Evolutionary conservation across 306 rosid genomes (phyloP).

Genomic region (Astragalus membranaceus): DNA sequence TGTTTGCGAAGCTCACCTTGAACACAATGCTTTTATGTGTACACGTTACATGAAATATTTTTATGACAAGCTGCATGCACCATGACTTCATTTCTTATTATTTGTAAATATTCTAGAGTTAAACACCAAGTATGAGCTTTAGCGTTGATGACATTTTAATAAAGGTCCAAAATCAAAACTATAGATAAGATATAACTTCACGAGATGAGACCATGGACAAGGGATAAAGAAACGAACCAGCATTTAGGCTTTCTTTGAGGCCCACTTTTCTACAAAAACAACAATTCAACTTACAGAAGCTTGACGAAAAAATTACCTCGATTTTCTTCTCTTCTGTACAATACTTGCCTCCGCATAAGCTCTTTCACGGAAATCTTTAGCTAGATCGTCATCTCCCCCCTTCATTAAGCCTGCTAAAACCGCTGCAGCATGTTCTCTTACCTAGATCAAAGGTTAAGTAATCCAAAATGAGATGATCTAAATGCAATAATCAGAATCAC

Average conservation of each 20-base stretch:
- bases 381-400: conserved; percentile 94
- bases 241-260: neutral
- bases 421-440: conserved; percentile 96
- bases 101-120: neutral
- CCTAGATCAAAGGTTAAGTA: conserved; percentile 41
- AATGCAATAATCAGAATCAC: conserved; percentile 2
- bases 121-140: neutral
- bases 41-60: neutral
- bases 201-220: neutral
- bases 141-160: neutral
- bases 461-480: conserved; percentile 12
- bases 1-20: neutral
- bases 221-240: conserved; percentile 1
- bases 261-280: neutral
- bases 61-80: neutral
- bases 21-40: neutral
- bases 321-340: conserved; percentile 65
- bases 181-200: neutral
- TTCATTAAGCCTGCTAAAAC: conserved; percentile 97
- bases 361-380: conserved; percentile 78
- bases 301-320: conserved; percentile 42
- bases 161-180: neutral
- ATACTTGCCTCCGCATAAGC: conserved; percentile 58
- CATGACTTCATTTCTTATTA: conserved; percentile 1
- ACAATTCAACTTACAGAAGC: conserved; percentile 1